Base-by-base conservation (phyloP, 2,329 filamentous ascomycete species). In the Cercospora beticola region DNA sequence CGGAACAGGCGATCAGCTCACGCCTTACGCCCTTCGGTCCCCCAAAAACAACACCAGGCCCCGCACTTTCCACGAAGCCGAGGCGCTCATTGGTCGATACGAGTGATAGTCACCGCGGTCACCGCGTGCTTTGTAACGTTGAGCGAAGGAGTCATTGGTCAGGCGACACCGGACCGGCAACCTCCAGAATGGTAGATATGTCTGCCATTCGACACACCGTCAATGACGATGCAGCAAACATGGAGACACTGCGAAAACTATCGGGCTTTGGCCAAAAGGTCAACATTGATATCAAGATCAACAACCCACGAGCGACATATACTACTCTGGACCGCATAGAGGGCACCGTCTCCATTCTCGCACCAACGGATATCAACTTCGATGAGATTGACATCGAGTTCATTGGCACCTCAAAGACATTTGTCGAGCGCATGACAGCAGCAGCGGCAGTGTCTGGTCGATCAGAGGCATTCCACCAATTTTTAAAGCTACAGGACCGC, bases 351-450 rank as follows among this genome's bases (percentile, higher is more conserved):
- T 81, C 78, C 18, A 81, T 89, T 65, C 82, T 80, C 23, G 80
- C 83, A 3, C 78, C 81, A n/a, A 78, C 81, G 59, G 86, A 88
- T 62, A 86, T 82, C 3, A 79, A 79, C 40, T 89, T 89, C 73
- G 86, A 89, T 59, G 82, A 86, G 8, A 78, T 89, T 43, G 83
- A 86, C 31, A 87, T 89, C 72, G 82, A 85, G 3, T 86, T 89
- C 66, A 81, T 86, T 70, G 87, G 86, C 52, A 82, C 81, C 4
- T 82, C 82, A 31, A 81, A 82, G 68, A 86, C 85, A 3, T 83
- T 80, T 28, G 83, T 89, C 30, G 87, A 89, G 74, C 84, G 84
- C 63, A 78, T 86, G 52, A 83, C 82, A 3, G 81, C 83, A 3
- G 80, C 85, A 5, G 82, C 86, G 4, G 82, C 86, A 33, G 81